Evolutionary conservation across 768 basidiomycete genomes (phyloP).

Genomic region (Trametopsis cervina): DNA sequence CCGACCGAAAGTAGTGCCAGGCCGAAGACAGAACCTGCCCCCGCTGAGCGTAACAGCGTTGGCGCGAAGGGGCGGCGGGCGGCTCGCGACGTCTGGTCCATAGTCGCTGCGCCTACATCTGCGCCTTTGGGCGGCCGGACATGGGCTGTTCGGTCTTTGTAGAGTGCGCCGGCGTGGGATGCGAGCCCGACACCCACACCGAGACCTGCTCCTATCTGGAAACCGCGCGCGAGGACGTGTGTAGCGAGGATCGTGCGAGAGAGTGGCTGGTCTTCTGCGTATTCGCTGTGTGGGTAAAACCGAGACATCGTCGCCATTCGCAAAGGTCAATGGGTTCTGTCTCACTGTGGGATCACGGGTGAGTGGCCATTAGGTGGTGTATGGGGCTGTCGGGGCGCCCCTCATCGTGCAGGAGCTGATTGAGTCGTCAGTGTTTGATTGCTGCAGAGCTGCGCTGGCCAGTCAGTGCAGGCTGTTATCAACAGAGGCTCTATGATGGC

Average conservation of each 20-base stretch:
- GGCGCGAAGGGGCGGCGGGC: background rate
- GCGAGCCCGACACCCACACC: background rate
- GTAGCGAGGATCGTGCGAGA: background rate
- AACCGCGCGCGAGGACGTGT: background rate
- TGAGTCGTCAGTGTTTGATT: no score
- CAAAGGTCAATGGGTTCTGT: no score
- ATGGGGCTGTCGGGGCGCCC: no score
- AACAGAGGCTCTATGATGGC: no score
- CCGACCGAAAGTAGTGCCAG: background rate
- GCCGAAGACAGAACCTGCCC: background rate
- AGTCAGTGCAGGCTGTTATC: no score
- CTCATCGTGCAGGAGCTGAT: no score
- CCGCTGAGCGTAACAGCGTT: background rate
- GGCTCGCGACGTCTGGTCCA: no score
- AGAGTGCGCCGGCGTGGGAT: background rate
- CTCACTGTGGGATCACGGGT: no score
- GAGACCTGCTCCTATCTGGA: background rate
- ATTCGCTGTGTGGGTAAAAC: background rate
- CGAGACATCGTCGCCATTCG: background rate
- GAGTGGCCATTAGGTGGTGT: no score
- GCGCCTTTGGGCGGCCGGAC: background rate
- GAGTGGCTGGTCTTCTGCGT: background rate
- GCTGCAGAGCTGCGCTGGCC: no score
- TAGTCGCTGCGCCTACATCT: background rate
- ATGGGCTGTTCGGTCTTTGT: no score